These are phyloP conservation scores for Mycena filopes DNA, from an alignment of 768 basidiomycete genomes.

Conservation along the genomic window DNA sequence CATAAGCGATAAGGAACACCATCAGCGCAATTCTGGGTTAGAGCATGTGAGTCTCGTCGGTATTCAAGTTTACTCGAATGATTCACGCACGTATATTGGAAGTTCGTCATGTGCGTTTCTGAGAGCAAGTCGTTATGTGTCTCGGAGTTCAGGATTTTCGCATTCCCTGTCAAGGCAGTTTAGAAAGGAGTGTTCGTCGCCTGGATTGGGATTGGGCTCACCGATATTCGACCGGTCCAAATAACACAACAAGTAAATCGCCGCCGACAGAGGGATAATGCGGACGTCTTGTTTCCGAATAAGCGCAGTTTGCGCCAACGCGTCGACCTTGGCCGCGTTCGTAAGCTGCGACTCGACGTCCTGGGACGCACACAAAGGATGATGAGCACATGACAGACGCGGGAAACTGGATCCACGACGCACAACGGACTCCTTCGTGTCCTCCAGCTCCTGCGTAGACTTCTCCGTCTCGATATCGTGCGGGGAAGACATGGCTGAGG, in stretches of 20 bases:
- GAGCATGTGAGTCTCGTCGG: not conserved
- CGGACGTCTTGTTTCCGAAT: conserved; percentile 22
- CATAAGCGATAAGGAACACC: conserved; percentile 53
- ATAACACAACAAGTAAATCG: conserved; percentile 17
- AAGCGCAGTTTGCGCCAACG: conserved; percentile 6
- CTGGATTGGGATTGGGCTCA: not conserved
- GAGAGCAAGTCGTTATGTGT: conserved; percentile 44
- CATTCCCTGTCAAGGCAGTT: conserved; percentile 35
- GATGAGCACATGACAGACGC: too few relatives aligned
- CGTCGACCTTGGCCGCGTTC: conserved; percentile 6
- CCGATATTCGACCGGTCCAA: conserved; percentile 25
- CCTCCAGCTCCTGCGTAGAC: not conserved
- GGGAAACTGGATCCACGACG: not conserved
- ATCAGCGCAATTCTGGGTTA: conserved; percentile 43
- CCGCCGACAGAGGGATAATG: conserved; percentile 17
- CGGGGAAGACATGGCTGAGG: not conserved
- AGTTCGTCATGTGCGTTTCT: conserved; percentile 38
- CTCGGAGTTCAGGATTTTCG: conserved; percentile 46
- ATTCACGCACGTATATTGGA: conserved; percentile 42
- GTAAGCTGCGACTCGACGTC: conserved; percentile 10
- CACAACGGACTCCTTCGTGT: not conserved
- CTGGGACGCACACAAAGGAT: too few relatives aligned
- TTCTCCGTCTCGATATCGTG: not conserved
- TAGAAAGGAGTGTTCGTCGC: not conserved
- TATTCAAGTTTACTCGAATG: not conserved